These are phyloP conservation scores for Peterozyma toletana DNA, from an alignment of 805 yeast genomes.

Conservation along the genomic window DNA sequence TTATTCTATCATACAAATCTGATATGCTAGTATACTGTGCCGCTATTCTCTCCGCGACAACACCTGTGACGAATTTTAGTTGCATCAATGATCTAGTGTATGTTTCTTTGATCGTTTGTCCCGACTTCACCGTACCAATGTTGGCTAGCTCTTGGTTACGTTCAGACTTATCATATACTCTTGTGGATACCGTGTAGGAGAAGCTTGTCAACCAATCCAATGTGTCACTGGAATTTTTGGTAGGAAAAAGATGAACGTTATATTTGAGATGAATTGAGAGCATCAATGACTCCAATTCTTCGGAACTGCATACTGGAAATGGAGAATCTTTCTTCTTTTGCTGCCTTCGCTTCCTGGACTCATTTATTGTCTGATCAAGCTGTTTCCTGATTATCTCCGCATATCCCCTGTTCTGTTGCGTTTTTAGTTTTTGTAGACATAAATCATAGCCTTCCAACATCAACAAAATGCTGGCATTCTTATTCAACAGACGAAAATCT, in stretches of 20 bases:
- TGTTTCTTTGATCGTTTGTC: constrained; percentile 37
- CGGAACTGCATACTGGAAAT: constrained; percentile 8
- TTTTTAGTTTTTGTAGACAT: constrained; percentile 33
- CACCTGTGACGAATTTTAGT: constrained; percentile 48
- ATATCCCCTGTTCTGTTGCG: constrained; percentile 37
- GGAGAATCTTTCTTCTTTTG: not conserved
- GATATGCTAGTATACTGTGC: constrained; percentile 33
- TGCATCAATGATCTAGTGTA: constrained; percentile 45
- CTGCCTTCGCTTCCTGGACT: not conserved
- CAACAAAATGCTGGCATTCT: constrained; percentile 28
- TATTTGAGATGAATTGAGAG: constrained; percentile 31
- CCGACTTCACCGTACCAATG: constrained; percentile 48
- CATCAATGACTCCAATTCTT: constrained; percentile 32
- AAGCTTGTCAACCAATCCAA: constrained; percentile 49
- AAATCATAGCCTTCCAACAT: constrained; percentile 42
- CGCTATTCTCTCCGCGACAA: constrained; percentile 38
- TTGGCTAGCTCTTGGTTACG: constrained; percentile 49
- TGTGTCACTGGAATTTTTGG: constrained; percentile 38
- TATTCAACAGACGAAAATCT: constrained; percentile 14
- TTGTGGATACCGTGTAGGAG: constrained; percentile 46
- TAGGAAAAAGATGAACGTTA: constrained; percentile 43
- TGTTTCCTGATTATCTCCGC: constrained; percentile 26
- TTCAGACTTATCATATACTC: constrained; percentile 46
- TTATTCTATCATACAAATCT: constrained; percentile 4
- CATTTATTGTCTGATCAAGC: constrained; percentile 7